Evolutionary conservation across 2,329 filamentous ascomycete genomes (phyloP), one percentile per base, ranked within the genome.

Genomic region (Parastagonospora avenae): DNA sequence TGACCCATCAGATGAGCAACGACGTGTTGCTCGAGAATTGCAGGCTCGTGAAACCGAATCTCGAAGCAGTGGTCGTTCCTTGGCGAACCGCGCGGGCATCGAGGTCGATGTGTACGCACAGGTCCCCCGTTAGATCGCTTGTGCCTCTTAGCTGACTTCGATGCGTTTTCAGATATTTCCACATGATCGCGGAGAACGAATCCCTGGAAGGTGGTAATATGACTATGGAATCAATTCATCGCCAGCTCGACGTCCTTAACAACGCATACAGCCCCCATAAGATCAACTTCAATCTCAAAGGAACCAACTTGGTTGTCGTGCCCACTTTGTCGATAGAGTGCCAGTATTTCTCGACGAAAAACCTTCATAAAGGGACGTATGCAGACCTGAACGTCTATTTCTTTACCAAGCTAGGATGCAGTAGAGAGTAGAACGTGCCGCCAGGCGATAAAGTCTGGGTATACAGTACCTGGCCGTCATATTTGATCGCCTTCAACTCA

Each of bases 321-420:
- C 7, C 48, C 24, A 9, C 9, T n/a, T 39, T 16, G 19, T 16
- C 37, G 16, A 12, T 6, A 9, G 27, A 39, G 4, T 32, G 24
- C 44, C 11, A 57, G 49, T 50, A 60, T 15, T 16, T 57, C 2
- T 58, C 58, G 57, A 56, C 54, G 45, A 46, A 46, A 40, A 39
- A 37, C 10, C 46, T 57, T 8, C 62, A 60, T 33, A 58, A 58
- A 50, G 66, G 66, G 16, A 57, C 47, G 28, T 70, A 68, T 48
- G 50, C 41, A 12, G 56, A 62, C 16, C 46, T 70, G 41, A 70
- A 70, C 49, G 52, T 70, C 35, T 70, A 67, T 54, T 65, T 64
- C 52, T 36, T 41, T 31, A 46, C 57, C 30, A 52, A 2, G 50
- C 55, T 19, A 52, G 49, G 7, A 8, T 39, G 37, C 37, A n/a